Base-by-base conservation (phyloP, 1,284 basidiomycete species). In the Sporisorium iseilematis-ciliati region DNA sequence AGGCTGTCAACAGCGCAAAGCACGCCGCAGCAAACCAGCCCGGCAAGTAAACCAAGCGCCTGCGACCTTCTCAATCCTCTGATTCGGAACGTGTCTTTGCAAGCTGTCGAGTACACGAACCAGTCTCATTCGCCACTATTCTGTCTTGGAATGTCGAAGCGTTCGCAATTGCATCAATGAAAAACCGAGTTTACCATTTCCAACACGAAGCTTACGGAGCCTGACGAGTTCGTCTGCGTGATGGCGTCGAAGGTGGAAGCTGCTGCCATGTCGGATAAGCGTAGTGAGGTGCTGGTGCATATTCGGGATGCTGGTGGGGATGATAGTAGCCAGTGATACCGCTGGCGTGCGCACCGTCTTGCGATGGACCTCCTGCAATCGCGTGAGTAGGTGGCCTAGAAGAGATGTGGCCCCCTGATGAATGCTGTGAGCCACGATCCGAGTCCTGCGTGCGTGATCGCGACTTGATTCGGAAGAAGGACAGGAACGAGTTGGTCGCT, bases 401-500 rank as follows among this genome's bases (percentile, higher is more conserved):
- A 3, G 57, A 10, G 29, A 23, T 49, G 21, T 42, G 52, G 10
- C 18, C 43, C 20, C 56, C n/a, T 4, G 16, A 25, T 18, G 55
- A 35, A 25, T 62, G 58, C 8, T 50, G 54, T 25, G 59, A 46
- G 35, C 7, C n/a, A 2, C 23, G 62, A 25, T 65, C 51, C 10
- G 53, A 50, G 18, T 62, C 58, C 5, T 45, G 50, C 10, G 33
- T 25, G 23, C 41, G 62, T 20, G 68, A 58, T 31, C 63, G 62
- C 4, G 73, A 77, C 60, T 73, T 70, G 58, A 80, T 64, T 18
- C 82, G 75, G 54, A 83, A 83, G 64, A 83, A 83, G 7, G 80
- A 81, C 14, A 84, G 54, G 23, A 79, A 80, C 33, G 82, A 82
- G 56, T 83, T 84, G 25, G 82, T 82, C 3, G 80, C 81, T 10